These are phyloP conservation scores for Calonectria henricotiae DNA, from an alignment of 2,329 filamentous ascomycete genomes.

Conservation along the genomic window DNA sequence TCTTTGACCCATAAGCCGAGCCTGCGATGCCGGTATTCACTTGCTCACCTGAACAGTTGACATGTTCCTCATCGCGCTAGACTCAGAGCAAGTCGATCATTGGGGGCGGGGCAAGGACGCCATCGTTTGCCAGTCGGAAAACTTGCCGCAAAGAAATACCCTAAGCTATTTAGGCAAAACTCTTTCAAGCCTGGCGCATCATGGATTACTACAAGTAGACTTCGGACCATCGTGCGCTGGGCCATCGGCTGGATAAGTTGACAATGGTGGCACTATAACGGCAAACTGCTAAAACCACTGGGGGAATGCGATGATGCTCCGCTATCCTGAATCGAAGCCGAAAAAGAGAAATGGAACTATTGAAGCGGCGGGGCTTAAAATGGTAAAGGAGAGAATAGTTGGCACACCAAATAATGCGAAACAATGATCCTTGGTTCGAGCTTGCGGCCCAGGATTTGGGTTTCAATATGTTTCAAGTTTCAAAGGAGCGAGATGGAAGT, in stretches of 20 bases:
- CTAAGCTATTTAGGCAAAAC: slow-evolving; percentile 18
- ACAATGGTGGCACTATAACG: slow-evolving; percentile 12
- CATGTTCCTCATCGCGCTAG: slow-evolving; percentile 6
- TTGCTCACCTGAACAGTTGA: slow-evolving; percentile 15
- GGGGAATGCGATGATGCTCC: background rate
- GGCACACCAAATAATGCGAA: background rate
- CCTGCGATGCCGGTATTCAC: background rate
- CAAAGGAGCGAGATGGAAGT: slow-evolving; percentile 19
- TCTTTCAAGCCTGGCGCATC: background rate
- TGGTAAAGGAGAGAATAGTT: background rate
- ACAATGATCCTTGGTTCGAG: slow-evolving; percentile 2
- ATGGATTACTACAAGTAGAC: slow-evolving; percentile 11
- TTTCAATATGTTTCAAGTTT: slow-evolving; percentile 25
- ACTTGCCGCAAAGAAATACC: slow-evolving; percentile 8
- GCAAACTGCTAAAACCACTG: background rate
- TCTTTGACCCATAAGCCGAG: slow-evolving; percentile 15
- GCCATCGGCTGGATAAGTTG: slow-evolving; percentile 12
- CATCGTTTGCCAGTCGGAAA: slow-evolving; percentile 12
- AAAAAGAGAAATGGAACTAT: background rate
- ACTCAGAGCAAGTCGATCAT: background rate
- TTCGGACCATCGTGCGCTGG: slow-evolving; percentile 13
- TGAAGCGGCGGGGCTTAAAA: slow-evolving; percentile 12
- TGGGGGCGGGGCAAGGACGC: slow-evolving; percentile 6
- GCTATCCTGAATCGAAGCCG: background rate
- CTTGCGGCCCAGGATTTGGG: slow-evolving; percentile 18